A percentile compares a stretch with the other conserved stretches of the same genome.
Conservation (phyloP, 495 filamentous ascomycete genomes). For the Amorphotheca resinae region DNA sequence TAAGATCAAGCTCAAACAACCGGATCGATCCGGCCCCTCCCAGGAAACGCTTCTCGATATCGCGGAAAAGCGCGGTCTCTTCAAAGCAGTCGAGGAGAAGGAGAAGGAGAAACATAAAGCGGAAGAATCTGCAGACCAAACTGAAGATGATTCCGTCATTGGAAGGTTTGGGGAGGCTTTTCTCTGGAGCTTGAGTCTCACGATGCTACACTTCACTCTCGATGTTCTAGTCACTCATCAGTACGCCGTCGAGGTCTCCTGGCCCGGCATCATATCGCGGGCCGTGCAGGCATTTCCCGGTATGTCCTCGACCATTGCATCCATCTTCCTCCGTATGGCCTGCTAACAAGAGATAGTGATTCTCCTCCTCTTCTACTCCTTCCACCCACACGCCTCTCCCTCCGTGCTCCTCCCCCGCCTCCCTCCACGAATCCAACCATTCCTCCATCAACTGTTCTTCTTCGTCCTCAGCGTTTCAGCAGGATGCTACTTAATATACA, state of each 20-base stretch:
- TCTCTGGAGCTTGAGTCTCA: slow-evolving; percentile 59
- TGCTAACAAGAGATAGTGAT: slow-evolving; percentile 39
- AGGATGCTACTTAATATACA: slow-evolving; percentile 67
- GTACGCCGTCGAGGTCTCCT: slow-evolving; percentile 59
- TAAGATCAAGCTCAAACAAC: slow-evolving; percentile 44
- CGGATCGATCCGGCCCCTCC: slow-evolving; percentile 41
- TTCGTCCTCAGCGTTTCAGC: slow-evolving; percentile 37
- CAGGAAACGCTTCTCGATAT: slow-evolving; percentile 51
- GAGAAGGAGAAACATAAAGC: slow-evolving; percentile 24
- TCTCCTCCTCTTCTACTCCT: slow-evolving; percentile 43
- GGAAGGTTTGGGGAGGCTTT: slow-evolving; percentile 47
- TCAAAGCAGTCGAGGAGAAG: slow-evolving; percentile 27
- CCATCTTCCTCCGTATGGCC: slow-evolving; percentile 1
- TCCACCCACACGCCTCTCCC: slow-evolving; percentile 40
- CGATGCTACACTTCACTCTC: slow-evolving; percentile 75
- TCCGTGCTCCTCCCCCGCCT: slow-evolving; percentile 31
- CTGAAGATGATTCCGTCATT: slow-evolving; percentile 17
- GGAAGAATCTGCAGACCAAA: background rate
- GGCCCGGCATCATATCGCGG: slow-evolving; percentile 41
- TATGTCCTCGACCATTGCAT: slow-evolving; percentile 20
- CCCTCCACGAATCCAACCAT: slow-evolving; percentile 29
- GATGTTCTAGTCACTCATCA: slow-evolving; percentile 88
- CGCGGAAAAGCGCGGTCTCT: slow-evolving; percentile 44
- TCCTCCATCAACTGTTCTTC: slow-evolving; percentile 49
- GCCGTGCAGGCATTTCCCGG: slow-evolving; percentile 36